Evolutionary conservation across 1,284 basidiomycete species (phyloP).

Genomic region (Sphagnurus paluster): DNA sequence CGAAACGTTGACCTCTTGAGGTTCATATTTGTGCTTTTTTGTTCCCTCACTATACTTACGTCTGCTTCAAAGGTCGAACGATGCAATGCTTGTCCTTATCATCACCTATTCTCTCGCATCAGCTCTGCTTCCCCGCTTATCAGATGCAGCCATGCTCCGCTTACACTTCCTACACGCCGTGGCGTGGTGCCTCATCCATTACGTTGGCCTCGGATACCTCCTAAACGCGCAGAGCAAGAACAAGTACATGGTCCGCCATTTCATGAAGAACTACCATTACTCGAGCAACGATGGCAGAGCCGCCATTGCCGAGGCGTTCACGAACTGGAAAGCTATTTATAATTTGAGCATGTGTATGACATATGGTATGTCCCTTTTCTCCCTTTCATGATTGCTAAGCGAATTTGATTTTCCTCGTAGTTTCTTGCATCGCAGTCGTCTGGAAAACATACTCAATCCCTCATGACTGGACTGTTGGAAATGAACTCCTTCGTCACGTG

Average conservation of each 20-base stretch:
- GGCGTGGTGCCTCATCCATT: conserved; percentile 87
- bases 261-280: conserved; percentile 90
- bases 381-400: background rate
- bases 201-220: conserved; percentile 83
- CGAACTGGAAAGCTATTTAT: conserved; percentile 93
- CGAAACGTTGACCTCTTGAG: conserved; percentile 84
- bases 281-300: conserved; percentile 58
- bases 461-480: conserved; percentile 85
- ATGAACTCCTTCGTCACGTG: conserved; percentile 86
- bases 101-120: conserved; percentile 39
- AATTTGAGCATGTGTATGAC: conserved; percentile 95
- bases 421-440: conserved; percentile 78
- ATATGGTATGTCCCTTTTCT: conserved; percentile 61
- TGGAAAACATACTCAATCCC: conserved; percentile 88
- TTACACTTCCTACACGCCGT: conserved; percentile 85
- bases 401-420: conserved; percentile 36
- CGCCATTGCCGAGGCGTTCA: conserved; percentile 89
- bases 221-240: conserved; percentile 82
- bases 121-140: conserved; percentile 37
- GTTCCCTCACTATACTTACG: background rate
- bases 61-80: conserved; percentile 39
- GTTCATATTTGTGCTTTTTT: conserved; percentile 39
- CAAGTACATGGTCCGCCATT: conserved; percentile 93
- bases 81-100: conserved; percentile 43
- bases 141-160: conserved; percentile 40